Conservation (phyloP, 345 rosid species). For the Hibiscus syriacus region DNA sequence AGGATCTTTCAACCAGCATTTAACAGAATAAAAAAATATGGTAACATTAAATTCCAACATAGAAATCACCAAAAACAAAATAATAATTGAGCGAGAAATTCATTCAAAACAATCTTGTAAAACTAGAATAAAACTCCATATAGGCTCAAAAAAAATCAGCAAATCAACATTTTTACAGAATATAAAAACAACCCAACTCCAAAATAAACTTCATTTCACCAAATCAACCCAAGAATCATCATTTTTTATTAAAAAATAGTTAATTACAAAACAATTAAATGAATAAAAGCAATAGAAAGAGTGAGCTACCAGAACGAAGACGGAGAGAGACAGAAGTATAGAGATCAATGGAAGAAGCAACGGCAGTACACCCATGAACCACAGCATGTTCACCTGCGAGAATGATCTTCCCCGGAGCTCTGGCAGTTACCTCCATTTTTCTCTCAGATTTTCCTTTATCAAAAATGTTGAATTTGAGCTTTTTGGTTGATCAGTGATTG, state of each 20-base stretch:
- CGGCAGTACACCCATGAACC: constrained; percentile 92
- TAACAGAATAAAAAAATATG: neutral
- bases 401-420: constrained; percentile 97
- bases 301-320: constrained; percentile 25
- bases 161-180: constrained; percentile 13
- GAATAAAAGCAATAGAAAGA: neutral
- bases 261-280: neutral
- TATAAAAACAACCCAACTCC: constrained; percentile 4
- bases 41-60: neutral
- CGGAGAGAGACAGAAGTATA: constrained; percentile 54
- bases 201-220: neutral
- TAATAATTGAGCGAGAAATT: neutral
- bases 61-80: neutral
- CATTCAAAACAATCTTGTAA: constrained; percentile 4
- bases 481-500: neutral
- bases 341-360: constrained; percentile 89
- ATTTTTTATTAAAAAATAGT: neutral
- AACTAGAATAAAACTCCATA: neutral
- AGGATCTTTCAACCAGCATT: neutral
- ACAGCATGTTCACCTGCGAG: constrained; percentile 96
- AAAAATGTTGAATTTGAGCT: neutral
- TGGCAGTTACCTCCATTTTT: constrained; percentile 80
- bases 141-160: constrained; percentile 11
- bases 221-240: neutral
- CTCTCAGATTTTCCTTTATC: neutral